These are phyloP conservation scores for Carex parvula DNA, from an alignment of 176 grass and related monocot genomes.

Conservation along the genomic window DNA sequence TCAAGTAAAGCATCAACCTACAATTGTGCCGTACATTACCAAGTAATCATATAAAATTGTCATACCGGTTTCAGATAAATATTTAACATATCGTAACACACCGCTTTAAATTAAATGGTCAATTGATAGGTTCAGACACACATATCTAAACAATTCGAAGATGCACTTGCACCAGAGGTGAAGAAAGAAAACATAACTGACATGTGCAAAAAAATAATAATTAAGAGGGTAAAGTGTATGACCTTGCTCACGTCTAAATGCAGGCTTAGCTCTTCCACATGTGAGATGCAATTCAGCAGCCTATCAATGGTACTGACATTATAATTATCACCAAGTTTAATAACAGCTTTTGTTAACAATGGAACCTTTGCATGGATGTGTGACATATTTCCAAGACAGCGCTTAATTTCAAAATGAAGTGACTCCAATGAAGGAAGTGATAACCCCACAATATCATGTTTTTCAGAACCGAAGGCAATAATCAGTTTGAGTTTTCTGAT, in stretches of 20 bases:
- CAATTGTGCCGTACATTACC: background rate
- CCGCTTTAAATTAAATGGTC: no score
- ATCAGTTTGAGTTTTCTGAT: background rate
- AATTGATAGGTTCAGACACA: no score
- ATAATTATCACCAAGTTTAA: background rate
- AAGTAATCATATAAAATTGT: background rate
- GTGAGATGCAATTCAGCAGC: background rate
- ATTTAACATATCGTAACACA: no score
- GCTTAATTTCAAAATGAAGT: background rate
- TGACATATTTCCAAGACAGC: accelerated
- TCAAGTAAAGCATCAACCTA: background rate
- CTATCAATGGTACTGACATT: background rate
- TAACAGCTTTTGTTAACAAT: background rate
- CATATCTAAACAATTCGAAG: no score
- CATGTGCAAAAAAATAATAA: no score
- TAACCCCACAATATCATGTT: background rate
- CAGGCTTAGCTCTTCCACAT: background rate
- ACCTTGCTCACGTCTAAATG: background rate
- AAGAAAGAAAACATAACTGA: no score
- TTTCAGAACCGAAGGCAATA: background rate
- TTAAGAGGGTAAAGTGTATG: background rate
- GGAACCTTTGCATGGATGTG: background rate
- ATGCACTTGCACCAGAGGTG: no score
- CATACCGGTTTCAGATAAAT: background rate
- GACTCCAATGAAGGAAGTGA: background rate